These are phyloP conservation scores for Paraphaeosphaeria sporulosa DNA, from an alignment of 2,329 filamentous ascomycete genomes.

Conservation along the genomic window DNA sequence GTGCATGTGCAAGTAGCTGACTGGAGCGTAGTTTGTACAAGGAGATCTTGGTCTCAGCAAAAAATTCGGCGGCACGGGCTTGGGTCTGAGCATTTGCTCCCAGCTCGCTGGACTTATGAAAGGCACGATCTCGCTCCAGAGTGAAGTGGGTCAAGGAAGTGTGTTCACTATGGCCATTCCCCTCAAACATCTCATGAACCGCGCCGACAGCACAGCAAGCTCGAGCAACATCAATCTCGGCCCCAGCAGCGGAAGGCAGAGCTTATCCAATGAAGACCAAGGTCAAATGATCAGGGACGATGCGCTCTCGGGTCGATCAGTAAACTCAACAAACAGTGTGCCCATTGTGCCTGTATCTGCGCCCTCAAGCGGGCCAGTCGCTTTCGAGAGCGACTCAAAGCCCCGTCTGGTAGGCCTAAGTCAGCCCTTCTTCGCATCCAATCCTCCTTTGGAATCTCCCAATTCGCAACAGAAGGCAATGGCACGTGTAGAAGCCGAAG, in stretches of 20 bases:
- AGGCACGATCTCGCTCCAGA: conserved; percentile 75
- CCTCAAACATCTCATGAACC: conserved; percentile 75
- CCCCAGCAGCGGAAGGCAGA: conserved; percentile 34
- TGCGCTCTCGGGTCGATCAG: conserved; percentile 37
- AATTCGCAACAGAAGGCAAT: conserved; percentile 71
- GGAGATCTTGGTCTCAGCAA: conserved; percentile 89
- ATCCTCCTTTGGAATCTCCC: conserved; percentile 57
- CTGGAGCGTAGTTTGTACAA: conserved; percentile 72
- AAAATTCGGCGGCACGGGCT: conserved; percentile 86
- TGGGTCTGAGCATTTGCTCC: conserved; percentile 88
- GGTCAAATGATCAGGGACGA: conserved; percentile 35
- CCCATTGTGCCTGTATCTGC: conserved; percentile 27
- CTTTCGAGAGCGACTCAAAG: conserved; percentile 68
- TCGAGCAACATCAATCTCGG: conserved; percentile 41
- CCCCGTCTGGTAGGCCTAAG: conserved; percentile 84
- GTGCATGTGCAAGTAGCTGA: neutral
- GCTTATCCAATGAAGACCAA: conserved; percentile 36
- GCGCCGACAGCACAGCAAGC: conserved; percentile 62
- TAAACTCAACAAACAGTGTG: conserved; percentile 39
- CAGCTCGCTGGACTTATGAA: conserved; percentile 86
- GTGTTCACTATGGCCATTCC: conserved; percentile 86
- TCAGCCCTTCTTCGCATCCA: conserved; percentile 77
- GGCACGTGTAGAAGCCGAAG: conserved; percentile 70
- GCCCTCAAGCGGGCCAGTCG: conserved; percentile 37
- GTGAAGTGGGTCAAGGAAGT: conserved; percentile 75